phyloP scores from a whole-genome alignment of 2,329 filamentous ascomycete genomes.

The Beauveria sp. region DNA sequence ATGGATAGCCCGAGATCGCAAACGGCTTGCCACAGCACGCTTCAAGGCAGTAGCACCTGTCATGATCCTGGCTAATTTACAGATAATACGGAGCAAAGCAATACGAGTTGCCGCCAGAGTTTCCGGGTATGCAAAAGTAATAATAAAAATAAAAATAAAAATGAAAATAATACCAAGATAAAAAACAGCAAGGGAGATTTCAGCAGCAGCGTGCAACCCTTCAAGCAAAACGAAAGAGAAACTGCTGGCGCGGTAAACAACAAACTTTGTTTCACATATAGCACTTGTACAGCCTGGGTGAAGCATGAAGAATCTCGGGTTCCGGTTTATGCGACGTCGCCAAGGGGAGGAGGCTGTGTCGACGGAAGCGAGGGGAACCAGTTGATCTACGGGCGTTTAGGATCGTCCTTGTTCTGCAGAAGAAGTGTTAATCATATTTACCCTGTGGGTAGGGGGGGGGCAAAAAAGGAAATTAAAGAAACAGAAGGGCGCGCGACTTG shows the following conservation, averaged over 20 bases:
- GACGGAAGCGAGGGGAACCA: not conserved
- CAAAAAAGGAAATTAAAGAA: not conserved
- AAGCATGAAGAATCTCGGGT: not conserved
- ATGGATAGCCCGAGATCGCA: not conserved
- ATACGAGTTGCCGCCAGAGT: too few relatives aligned
- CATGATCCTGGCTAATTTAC: not conserved
- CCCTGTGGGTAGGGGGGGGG: too few relatives aligned
- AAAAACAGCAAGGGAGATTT: not conserved
- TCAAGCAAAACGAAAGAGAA: not conserved
- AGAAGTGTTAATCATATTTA: not conserved
- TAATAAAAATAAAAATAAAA: too few relatives aligned
- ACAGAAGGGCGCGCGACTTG: not conserved
- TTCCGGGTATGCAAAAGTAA: too few relatives aligned
- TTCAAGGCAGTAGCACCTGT: not conserved
- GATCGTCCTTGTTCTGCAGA: not conserved
- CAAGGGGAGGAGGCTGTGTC: slow-evolving; percentile 2
- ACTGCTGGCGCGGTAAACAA: not conserved
- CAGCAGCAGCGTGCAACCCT: too few relatives aligned
- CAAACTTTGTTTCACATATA: not conserved
- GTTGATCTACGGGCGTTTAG: not conserved
- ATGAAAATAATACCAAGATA: too few relatives aligned
- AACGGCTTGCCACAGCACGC: not conserved
- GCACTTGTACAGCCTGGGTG: not conserved
- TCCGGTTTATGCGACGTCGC: not conserved
- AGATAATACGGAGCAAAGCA: too few relatives aligned